phyloP scores from a whole-genome alignment of 2,329 filamentous ascomycete species.

The Bipolaris victoriae region DNA sequence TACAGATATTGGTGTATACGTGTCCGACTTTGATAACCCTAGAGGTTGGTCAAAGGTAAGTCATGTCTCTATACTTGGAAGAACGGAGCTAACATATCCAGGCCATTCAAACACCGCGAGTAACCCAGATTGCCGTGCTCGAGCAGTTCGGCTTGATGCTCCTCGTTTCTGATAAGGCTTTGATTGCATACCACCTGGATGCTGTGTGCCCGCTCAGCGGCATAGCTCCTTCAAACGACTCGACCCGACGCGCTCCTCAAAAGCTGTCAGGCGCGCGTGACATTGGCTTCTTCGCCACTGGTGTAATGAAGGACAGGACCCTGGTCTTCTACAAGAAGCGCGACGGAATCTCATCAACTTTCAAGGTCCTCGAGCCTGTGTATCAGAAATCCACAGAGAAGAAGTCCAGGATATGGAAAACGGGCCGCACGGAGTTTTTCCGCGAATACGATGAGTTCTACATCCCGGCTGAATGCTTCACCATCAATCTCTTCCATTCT shows the following conservation, averaged over 20 bases:
- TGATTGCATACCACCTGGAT: constrained; percentile 94
- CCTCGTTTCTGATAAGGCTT: constrained; percentile 85
- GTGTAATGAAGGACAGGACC: constrained; percentile 94
- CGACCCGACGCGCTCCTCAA: constrained; percentile 83
- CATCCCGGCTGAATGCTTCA: constrained; percentile 92
- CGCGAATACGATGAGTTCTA: constrained; percentile 99
- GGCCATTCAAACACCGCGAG: constrained; percentile 76
- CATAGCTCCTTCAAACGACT: constrained; percentile 69
- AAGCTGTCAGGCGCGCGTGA: constrained; percentile 86
- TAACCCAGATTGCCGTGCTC: constrained; percentile 91
- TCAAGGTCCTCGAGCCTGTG: constrained; percentile 96
- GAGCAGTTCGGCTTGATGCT: constrained; percentile 96
- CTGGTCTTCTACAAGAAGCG: constrained; percentile 97
- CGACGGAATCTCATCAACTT: constrained; percentile 88
- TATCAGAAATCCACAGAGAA: constrained; percentile 91
- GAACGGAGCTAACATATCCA: constrained; percentile 51
- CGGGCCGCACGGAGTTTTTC: constrained; percentile 89
- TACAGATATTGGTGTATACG: constrained; percentile 91
- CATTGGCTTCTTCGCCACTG: constrained; percentile 94
- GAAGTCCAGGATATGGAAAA: constrained; percentile 71
- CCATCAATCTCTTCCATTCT: constrained; percentile 94
- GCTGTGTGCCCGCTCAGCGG: constrained; percentile 68
- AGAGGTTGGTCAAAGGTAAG: constrained; percentile 88
- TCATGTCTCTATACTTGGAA: constrained; percentile 13
- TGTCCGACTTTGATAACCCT: constrained; percentile 86